Evolutionary conservation across 257 asterid species (phyloP).

Genomic region (Datura wrightii): DNA sequence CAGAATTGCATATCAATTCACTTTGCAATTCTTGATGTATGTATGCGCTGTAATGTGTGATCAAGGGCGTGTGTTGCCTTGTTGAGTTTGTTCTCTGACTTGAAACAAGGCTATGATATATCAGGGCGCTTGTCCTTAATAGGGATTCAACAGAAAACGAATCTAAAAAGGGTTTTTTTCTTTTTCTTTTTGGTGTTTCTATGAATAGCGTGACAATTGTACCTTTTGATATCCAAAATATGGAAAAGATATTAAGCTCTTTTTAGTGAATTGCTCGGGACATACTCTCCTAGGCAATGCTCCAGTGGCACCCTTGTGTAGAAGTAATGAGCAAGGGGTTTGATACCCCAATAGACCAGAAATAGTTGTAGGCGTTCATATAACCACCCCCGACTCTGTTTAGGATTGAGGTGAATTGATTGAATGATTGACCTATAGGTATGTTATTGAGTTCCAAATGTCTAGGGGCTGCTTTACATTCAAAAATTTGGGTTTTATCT

Average conservation of each 20-base stretch:
- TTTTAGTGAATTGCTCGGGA: neutral
- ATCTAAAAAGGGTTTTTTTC: neutral
- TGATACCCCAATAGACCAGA: neutral
- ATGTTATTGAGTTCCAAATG: neutral
- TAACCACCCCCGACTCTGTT: neutral
- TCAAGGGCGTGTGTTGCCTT: neutral
- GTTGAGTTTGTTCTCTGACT: neutral
- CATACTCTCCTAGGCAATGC: neutral
- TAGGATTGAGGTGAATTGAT: slow-evolving; percentile 1
- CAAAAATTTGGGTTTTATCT: neutral
- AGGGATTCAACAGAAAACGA: neutral
- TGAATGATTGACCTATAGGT: neutral
- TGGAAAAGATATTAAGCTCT: neutral
- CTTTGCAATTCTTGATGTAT: slow-evolving; percentile 9
- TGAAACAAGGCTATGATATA: neutral
- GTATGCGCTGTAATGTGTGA: neutral
- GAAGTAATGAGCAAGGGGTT: neutral
- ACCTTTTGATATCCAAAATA: slow-evolving; percentile 6
- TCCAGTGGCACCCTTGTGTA: neutral
- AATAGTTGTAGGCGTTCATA: neutral
- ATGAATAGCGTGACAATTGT: neutral
- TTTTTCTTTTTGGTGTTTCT: neutral
- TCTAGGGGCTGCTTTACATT: neutral
- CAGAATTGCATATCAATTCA: neutral
- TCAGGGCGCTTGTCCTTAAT: neutral